Conservation (phyloP, 331 rosid species). For the Stylosanthes scabra region DNA sequence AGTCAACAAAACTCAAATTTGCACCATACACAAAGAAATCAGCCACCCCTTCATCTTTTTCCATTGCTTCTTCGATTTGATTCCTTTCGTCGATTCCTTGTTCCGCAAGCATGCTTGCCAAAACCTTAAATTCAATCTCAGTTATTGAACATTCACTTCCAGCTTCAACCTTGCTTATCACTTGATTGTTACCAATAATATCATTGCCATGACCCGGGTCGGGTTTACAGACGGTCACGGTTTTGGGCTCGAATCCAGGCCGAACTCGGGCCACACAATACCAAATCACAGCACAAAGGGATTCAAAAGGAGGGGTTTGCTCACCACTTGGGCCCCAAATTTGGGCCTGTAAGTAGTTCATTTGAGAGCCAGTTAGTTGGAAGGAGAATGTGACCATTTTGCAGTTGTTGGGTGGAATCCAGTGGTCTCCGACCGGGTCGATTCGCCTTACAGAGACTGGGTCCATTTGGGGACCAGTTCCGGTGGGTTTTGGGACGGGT, state of each 20-base stretch:
- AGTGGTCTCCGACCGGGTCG: slow-evolving; percentile 81
- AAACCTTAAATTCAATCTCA: slow-evolving; percentile 39
- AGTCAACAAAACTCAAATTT: slow-evolving; percentile 75
- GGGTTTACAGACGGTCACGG: slow-evolving; percentile 56
- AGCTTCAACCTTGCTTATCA: slow-evolving; percentile 58
- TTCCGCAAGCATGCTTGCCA: slow-evolving; percentile 58
- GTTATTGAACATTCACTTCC: slow-evolving; percentile 45
- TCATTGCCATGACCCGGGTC: slow-evolving; percentile 34
- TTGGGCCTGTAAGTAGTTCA: slow-evolving; percentile 49
- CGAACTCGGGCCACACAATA: slow-evolving; percentile 55
- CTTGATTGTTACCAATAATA: slow-evolving; percentile 52
- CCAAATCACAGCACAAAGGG: slow-evolving; percentile 74
- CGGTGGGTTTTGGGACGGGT: slow-evolving; percentile 25
- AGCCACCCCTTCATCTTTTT: slow-evolving; percentile 56
- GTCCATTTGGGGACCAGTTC: slow-evolving; percentile 26
- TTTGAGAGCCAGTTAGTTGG: slow-evolving; percentile 50
- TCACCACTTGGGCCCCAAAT: slow-evolving; percentile 45
- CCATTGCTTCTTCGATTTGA: slow-evolving; percentile 48
- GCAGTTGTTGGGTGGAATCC: slow-evolving; percentile 61
- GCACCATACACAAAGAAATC: slow-evolving; percentile 84
- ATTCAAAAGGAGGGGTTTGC: slow-evolving; percentile 62
- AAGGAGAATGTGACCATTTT: slow-evolving; percentile 80
- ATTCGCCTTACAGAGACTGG: slow-evolving; percentile 54
- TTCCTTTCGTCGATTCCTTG: slow-evolving; percentile 52
- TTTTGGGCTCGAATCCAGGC: slow-evolving; percentile 49